Evolutionary conservation across 2,329 filamentous ascomycete species (phyloP).

Genomic region (Intubia oerlemansii): DNA sequence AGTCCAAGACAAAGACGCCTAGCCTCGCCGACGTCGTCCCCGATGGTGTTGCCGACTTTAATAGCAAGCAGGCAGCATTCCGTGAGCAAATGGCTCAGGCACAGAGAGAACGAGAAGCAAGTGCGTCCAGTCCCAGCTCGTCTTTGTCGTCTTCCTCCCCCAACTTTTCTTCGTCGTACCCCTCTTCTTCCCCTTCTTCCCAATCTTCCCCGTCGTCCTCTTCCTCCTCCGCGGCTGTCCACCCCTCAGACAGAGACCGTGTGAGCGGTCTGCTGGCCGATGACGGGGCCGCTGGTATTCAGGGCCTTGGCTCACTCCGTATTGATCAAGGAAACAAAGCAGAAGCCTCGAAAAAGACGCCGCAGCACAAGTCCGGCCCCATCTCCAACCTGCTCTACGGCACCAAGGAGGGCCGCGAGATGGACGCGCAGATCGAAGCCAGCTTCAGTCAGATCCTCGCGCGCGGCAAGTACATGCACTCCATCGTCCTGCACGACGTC

Average conservation of each 20-base stretch:
- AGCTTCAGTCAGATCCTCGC: constrained; percentile 91
- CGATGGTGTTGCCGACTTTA: constrained; percentile 54
- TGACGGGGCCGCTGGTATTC: constrained; percentile 10
- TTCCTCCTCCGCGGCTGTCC: too few relatives aligned
- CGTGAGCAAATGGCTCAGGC: constrained; percentile 59
- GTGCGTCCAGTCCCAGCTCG: too few relatives aligned
- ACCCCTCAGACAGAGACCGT: too few relatives aligned
- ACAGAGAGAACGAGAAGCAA: constrained; percentile 56
- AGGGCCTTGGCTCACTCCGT: constrained; percentile 39
- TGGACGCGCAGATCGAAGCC: constrained; percentile 88
- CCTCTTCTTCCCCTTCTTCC: too few relatives aligned
- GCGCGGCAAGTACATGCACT: constrained; percentile 94
- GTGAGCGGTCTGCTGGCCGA: not conserved
- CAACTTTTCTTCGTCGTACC: constrained; percentile 1
- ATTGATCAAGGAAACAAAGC: constrained; percentile 34
- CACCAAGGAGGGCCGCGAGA: constrained; percentile 81
- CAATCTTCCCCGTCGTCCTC: too few relatives aligned
- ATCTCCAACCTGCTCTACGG: constrained; percentile 87
- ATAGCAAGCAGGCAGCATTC: constrained; percentile 66
- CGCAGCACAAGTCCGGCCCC: constrained; percentile 46
- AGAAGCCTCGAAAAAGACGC: constrained; percentile 32
- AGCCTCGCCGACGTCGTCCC: constrained; percentile 67
- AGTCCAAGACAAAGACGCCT: constrained; percentile 39
- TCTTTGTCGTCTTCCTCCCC: constrained; percentile 17
- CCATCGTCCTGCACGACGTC: constrained; percentile 89